Conservation (phyloP, 2,329 filamentous ascomycete species). For the Sordariomycetes sp. region DNA sequence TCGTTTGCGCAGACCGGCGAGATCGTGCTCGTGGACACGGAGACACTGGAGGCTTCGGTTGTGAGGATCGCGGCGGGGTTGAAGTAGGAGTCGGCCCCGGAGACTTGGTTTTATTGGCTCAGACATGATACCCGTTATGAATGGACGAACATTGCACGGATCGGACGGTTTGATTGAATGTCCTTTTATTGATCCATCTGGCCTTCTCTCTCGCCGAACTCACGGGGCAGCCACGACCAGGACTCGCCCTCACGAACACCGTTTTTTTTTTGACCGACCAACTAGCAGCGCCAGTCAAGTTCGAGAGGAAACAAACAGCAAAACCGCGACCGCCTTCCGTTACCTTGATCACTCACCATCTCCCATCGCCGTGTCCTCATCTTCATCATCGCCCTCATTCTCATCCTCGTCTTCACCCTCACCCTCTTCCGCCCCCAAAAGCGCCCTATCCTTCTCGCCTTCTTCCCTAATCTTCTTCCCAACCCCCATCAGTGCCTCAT, state of each 20-base stretch:
- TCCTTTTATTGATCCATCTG: neutral
- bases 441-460: neutral
- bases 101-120: neutral
- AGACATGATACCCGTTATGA: neutral
- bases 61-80: slow-evolving; percentile 41
- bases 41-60: slow-evolving; percentile 69
- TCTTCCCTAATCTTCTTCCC: neutral
- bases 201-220: neutral
- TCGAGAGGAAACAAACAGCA: no score
- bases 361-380: neutral
- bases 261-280: no score
- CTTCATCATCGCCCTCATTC: neutral
- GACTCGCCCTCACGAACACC: neutral
- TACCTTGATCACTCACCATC: neutral
- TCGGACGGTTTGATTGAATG: neutral
- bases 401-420: neutral
- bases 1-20: slow-evolving; percentile 70
- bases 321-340: no score
- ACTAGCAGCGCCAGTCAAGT: no score
- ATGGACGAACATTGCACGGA: neutral
- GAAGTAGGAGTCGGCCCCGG: neutral
- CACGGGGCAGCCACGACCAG: neutral
- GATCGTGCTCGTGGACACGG: slow-evolving; percentile 72
- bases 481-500: slow-evolving; percentile 6
- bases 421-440: neutral